Conservation (phyloP, 2,329 filamentous ascomycete genomes). For the Penicillium sp. region DNA sequence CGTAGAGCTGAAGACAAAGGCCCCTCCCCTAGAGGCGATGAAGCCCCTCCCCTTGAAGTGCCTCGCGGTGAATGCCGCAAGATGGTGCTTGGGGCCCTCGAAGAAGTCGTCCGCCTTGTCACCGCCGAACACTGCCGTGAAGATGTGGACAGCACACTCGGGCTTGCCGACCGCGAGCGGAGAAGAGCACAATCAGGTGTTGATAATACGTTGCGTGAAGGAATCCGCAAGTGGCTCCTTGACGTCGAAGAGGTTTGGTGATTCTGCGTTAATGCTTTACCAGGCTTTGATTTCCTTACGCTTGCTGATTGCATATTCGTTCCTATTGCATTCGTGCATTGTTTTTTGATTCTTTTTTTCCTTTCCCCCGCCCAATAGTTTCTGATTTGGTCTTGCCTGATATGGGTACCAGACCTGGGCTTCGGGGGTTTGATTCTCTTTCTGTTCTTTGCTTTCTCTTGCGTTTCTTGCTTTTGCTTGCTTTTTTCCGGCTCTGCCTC, state of each 20-base stretch:
- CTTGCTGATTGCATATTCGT: constrained; percentile 4
- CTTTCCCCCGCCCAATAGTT: not conserved
- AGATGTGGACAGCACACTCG: constrained; percentile 28
- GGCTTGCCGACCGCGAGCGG: constrained; percentile 27
- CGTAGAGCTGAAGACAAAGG: constrained; percentile 27
- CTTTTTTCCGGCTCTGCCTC: constrained; percentile 7
- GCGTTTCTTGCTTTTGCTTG: not conserved
- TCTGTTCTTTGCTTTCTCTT: not conserved
- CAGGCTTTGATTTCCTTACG: not conserved
- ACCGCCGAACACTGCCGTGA: constrained; percentile 41
- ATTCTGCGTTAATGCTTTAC: constrained; percentile 3
- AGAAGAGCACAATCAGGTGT: constrained; percentile 27
- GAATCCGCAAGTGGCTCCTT: constrained; percentile 49
- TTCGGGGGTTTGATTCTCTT: not conserved
- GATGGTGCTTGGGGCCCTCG: constrained; percentile 49
- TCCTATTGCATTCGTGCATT: not conserved
- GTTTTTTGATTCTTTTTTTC: not conserved
- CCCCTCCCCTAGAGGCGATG: constrained; percentile 17
- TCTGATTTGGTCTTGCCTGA: not conserved
- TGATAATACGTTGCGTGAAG: constrained; percentile 49
- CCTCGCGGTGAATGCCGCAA: constrained; percentile 46
- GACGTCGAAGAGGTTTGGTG: constrained; percentile 42
- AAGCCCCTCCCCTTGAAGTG: constrained; percentile 35
- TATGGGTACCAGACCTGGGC: not conserved
- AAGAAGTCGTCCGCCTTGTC: constrained; percentile 50